Evolutionary conservation across 306 rosid genomes (phyloP).

Genomic region (Rosa lucieae): DNA sequence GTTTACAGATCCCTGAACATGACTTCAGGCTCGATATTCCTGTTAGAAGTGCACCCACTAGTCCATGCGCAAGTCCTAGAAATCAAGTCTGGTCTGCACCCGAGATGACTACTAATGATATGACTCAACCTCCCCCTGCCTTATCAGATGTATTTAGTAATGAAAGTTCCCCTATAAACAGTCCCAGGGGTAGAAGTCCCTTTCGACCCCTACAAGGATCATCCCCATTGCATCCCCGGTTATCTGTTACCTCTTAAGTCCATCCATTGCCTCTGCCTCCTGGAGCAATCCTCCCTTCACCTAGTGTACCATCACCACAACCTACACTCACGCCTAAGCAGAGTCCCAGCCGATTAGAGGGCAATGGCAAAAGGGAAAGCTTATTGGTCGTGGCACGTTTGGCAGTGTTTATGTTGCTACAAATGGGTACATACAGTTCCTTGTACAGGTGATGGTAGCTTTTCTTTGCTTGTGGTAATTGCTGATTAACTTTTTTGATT

Average conservation of each 20-base stretch:
- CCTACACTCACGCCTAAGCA: slow-evolving; percentile 29
- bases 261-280: slow-evolving; percentile 98
- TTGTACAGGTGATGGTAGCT: slow-evolving; percentile 11
- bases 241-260: slow-evolving; percentile 42
- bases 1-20: slow-evolving; percentile 18
- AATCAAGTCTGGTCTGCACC: slow-evolving; percentile 88
- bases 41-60: slow-evolving; percentile 61
- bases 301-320: slow-evolving; percentile 14
- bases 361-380: slow-evolving; percentile 96
- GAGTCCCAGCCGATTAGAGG: slow-evolving; percentile 60
- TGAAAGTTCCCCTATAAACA: slow-evolving; percentile 65
- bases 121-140: slow-evolving; percentile 42
- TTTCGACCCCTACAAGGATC: slow-evolving; percentile 37
- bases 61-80: slow-evolving; percentile 66
- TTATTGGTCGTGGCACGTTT: slow-evolving; percentile 97
- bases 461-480: slow-evolving; percentile 20
- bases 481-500: slow-evolving; percentile 8
- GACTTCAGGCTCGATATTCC: slow-evolving; percentile 43
- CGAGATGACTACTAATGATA: slow-evolving; percentile 46
- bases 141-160: slow-evolving; percentile 45
- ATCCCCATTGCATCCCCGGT: slow-evolving; percentile 41
- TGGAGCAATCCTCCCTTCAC: slow-evolving; percentile 50
- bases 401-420: slow-evolving; percentile 95
- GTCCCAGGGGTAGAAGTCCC: slow-evolving; percentile 52
- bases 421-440: slow-evolving; percentile 56